Percentiles rank a stretch among this genome's conserved stretches.
These are phyloP conservation scores for Catunica adiposa DNA, from an alignment of 2,329 filamentous ascomycete species.

Conservation along the genomic window DNA sequence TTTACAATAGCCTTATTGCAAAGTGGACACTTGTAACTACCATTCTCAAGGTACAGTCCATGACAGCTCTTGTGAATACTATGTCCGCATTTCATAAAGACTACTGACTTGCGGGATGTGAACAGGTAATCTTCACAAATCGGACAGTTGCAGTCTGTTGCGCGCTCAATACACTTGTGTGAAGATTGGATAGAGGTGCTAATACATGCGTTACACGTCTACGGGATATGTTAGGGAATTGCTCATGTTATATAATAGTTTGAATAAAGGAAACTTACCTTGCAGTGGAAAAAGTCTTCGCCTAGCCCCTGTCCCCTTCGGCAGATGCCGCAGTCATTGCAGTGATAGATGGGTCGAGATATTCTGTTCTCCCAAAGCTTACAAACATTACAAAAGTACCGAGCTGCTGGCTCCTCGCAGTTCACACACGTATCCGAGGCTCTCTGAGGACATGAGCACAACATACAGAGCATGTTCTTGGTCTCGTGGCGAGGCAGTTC, in stretches of 20 bases:
- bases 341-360: constrained; percentile 88
- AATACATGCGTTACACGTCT: constrained; percentile 89
- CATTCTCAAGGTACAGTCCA: constrained; percentile 60
- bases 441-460: constrained; percentile 70
- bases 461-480: constrained; percentile 94
- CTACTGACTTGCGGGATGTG: constrained; percentile 70
- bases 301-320: constrained; percentile 77
- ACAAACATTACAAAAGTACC: constrained; percentile 87
- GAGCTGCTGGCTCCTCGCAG: constrained; percentile 63
- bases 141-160: constrained; percentile 88
- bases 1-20: constrained; percentile 95
- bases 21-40: constrained; percentile 88
- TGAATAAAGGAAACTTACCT: constrained; percentile 47
- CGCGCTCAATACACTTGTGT: constrained; percentile 87
- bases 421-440: constrained; percentile 61
- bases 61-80: constrained; percentile 89
- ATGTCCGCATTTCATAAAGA: constrained; percentile 91
- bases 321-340: constrained; percentile 89
- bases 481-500: constrained; percentile 66
- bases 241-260: not conserved
- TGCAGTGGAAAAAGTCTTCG: constrained; percentile 97
- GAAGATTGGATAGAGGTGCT: constrained; percentile 69
- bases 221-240: constrained; percentile 14
- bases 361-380: constrained; percentile 94
- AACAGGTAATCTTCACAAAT: constrained; percentile 97